A percentile compares a stretch with the other conserved stretches of the same genome.
phyloP scores from a whole-genome alignment of 208 protist genomes.

The Leishmania tarentolae region DNA sequence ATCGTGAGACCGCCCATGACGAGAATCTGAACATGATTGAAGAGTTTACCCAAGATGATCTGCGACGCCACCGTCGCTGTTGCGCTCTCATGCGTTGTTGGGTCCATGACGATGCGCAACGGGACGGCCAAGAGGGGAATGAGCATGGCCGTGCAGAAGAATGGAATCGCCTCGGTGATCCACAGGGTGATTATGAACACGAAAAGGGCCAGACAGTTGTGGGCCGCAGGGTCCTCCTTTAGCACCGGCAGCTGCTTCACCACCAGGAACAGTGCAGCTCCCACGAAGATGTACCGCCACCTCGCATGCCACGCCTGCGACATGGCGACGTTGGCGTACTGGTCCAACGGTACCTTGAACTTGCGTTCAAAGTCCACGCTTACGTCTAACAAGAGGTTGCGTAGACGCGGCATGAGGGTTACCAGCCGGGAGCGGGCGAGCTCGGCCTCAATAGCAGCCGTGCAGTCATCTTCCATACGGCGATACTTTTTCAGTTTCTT shows the following conservation, averaged over 20 bases:
- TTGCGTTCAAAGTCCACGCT: conserved; percentile 85
- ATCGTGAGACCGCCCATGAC: conserved; percentile 93
- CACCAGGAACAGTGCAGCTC: conserved; percentile 64
- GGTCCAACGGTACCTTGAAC: conserved; percentile 82
- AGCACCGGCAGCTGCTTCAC: conserved; percentile 72
- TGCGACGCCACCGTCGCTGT: conserved; percentile 68
- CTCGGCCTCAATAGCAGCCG: conserved; percentile 73
- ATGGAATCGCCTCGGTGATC: conserved; percentile 92
- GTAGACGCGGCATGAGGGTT: conserved; percentile 71
- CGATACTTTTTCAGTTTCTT: conserved; percentile 92
- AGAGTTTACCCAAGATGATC: conserved; percentile 82
- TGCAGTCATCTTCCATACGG: conserved; percentile 68
- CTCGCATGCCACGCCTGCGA: conserved; percentile 73
- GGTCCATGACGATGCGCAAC: conserved; percentile 78
- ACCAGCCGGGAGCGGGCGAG: conserved; percentile 73
- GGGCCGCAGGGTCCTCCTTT: conserved; percentile 63
- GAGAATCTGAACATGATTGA: conserved; percentile 92
- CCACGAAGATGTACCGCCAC: conserved; percentile 82
- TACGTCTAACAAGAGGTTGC: conserved; percentile 67
- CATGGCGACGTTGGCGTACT: conserved; percentile 75
- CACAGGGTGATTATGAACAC: conserved; percentile 87
- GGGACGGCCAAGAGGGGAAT: conserved; percentile 90
- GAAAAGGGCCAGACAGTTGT: conserved; percentile 92
- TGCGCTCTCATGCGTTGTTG: conserved; percentile 47
- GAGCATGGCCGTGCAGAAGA: conserved; percentile 92